Conservation (phyloP, 345 rosid genomes). For the Camelina hispida region DNA sequence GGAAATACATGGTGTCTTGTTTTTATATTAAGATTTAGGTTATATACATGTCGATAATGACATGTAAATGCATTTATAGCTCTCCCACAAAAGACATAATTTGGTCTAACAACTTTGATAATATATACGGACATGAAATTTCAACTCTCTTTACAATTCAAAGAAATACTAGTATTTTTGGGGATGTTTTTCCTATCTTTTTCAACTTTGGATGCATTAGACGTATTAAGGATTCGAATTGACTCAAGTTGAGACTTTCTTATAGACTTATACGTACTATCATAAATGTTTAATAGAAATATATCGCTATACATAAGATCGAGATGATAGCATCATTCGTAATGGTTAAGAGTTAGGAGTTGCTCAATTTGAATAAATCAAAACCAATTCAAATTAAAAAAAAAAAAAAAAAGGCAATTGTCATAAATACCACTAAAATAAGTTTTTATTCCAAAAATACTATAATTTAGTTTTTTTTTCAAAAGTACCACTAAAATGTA, state of each 20-base stretch:
- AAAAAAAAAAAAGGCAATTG: too few species aligned
- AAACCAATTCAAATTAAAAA: background rate
- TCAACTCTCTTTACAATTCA: constrained; percentile 14
- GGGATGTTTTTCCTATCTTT: background rate
- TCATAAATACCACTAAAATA: too few species aligned
- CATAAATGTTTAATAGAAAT: background rate
- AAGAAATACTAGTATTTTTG: background rate
- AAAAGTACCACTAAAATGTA: too few species aligned
- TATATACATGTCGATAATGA: constrained; percentile 22
- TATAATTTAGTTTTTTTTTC: too few species aligned
- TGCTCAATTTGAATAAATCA: too few species aligned
- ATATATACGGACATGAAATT: constrained; percentile 16
- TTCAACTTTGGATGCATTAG: constrained; percentile 29
- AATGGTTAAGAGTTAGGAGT: background rate
- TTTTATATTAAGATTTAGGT: background rate
- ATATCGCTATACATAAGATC: background rate
- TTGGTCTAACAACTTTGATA: constrained; percentile 27
- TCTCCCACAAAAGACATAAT: constrained; percentile 27
- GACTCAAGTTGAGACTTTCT: constrained; percentile 37
- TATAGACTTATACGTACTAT: background rate
- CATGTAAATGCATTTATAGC: constrained; percentile 28
- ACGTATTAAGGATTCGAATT: constrained; percentile 27
- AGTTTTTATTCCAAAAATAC: too few species aligned
- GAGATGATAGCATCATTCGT: background rate
- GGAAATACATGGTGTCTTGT: background rate